These are phyloP conservation scores for Ophiostoma ips DNA, from an alignment of 2,329 filamentous ascomycete species.

Conservation along the genomic window DNA sequence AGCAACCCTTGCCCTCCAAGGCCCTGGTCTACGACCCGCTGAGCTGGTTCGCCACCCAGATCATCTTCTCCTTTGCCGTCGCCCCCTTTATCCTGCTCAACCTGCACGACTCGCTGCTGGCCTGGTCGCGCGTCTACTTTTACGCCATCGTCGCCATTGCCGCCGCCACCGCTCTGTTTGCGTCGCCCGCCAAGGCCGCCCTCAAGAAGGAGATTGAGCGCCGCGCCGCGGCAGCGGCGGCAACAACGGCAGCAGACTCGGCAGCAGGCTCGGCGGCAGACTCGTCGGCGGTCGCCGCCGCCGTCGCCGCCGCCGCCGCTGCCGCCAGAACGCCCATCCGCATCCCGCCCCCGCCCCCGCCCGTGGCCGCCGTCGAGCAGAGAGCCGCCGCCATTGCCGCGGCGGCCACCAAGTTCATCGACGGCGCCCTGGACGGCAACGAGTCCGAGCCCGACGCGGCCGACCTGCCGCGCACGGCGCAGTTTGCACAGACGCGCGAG, in stretches of 20 bases:
- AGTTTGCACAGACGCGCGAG: constrained; percentile 5
- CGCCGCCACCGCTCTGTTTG: constrained; percentile 58
- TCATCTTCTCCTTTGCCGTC: constrained; percentile 57
- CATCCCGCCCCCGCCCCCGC: neutral
- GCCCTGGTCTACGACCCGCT: constrained; percentile 61
- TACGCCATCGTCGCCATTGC: constrained; percentile 61
- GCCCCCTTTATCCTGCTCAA: constrained; percentile 75
- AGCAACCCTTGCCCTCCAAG: constrained; percentile 55
- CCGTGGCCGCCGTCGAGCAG: neutral
- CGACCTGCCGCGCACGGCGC: constrained; percentile 9
- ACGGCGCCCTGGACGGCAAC: neutral
- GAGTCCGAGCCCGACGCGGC: neutral
- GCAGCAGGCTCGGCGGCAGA: too few relatives aligned
- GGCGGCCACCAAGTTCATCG: neutral
- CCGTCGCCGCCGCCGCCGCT: neutral
- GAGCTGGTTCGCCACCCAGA: constrained; percentile 20
- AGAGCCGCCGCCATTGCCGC: neutral
- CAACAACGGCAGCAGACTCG: too few relatives aligned
- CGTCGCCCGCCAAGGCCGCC: constrained; percentile 55
- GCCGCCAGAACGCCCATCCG: neutral
- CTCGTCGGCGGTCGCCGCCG: too few relatives aligned
- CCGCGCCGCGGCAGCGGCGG: constrained; percentile 30
- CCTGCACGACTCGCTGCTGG: constrained; percentile 53
- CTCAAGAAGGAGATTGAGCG: constrained; percentile 46
- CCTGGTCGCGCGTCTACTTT: constrained; percentile 82